Evolutionary conservation across 768 basidiomycete species (phyloP), one percentile per base, ranked within the genome.

Genomic region (Russula dissimulans): DNA sequence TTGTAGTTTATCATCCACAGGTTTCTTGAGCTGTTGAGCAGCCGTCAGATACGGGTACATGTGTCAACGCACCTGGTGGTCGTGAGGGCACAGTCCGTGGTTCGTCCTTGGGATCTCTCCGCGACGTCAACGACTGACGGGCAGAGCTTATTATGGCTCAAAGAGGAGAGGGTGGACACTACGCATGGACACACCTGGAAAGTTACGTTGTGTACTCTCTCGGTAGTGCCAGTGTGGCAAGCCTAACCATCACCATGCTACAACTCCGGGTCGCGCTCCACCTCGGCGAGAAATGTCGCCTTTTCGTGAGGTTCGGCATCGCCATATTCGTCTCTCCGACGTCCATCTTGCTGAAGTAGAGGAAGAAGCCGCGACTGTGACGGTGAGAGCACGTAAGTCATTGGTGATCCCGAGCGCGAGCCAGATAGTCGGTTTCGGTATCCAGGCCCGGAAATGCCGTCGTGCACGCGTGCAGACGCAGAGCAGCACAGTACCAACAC

Each of bases 71-170:
- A 85, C 89, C 85, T 75, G 81, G 77, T 4, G 89, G 87, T 63
- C 81, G 77, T 68, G 92, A 91, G 5, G 89, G 86, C 61, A 93
- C 78, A 8, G 84, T 86, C 65, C 91, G 77, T 4, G 91, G 89
- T 65, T 81, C 84, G 71, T 90, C 89, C 65, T 86, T 86, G 14
- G 59, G 67, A 6, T 14, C 47, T 58, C 47, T 59, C 68, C 68
- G 46, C 51, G 68, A 65, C 57, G 71, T 61, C 51, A 68, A 67
- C 45, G 72, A 44, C 68, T 67, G 56, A 66, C 62, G 47, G 67
- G 61, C 73, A 71, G 59, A 42, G 29, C 42, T 9, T 56, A 11
- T 41, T 26, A 26, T 1, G 22, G 22, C 10, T 38, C 54, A 12
- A 17, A 12, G 9, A 22, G 10, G 17, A 46, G 7, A n/a, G 18